phyloP scores from a whole-genome alignment of 202 grass and related monocot genomes.

The Panicum hallii region DNA sequence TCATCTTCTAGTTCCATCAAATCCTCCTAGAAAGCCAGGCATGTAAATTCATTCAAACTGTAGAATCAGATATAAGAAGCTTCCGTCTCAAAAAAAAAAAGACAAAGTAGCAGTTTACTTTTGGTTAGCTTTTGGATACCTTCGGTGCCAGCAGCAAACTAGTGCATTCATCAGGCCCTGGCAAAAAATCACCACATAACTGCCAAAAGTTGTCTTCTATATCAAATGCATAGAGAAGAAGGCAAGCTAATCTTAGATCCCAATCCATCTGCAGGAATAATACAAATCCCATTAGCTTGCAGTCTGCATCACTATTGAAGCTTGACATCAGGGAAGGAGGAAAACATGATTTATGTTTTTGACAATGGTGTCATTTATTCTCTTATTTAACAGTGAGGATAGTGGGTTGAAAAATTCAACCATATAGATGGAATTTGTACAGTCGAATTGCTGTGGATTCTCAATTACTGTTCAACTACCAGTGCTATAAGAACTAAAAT shows the following conservation, averaged over 20 bases:
- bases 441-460: constrained; percentile 6
- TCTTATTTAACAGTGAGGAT: not conserved
- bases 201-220: constrained; percentile 89
- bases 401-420: not conserved
- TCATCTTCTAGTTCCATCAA: constrained; percentile 88
- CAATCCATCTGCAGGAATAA: constrained; percentile 81
- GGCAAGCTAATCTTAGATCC: constrained; percentile 93
- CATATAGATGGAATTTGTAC: constrained; percentile 17
- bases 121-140: constrained; percentile 56
- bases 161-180: constrained; percentile 83
- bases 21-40: constrained; percentile 69
- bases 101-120: not conserved
- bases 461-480: not conserved
- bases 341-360: constrained; percentile 4
- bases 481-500: constrained; percentile 26
- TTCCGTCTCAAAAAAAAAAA: constrained; percentile 13
- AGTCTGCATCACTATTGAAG: constrained; percentile 15
- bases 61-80: constrained; percentile 42
- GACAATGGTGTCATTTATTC: not conserved
- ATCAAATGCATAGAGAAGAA: constrained; percentile 89
- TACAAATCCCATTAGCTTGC: constrained; percentile 24
- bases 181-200: constrained; percentile 92
- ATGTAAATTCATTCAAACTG: constrained; percentile 45
- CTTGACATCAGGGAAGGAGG: constrained; percentile 19
- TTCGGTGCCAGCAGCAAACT: constrained; percentile 89